Conservation (phyloP, 257 asterid genomes). For the Lavandula angustifolia region DNA sequence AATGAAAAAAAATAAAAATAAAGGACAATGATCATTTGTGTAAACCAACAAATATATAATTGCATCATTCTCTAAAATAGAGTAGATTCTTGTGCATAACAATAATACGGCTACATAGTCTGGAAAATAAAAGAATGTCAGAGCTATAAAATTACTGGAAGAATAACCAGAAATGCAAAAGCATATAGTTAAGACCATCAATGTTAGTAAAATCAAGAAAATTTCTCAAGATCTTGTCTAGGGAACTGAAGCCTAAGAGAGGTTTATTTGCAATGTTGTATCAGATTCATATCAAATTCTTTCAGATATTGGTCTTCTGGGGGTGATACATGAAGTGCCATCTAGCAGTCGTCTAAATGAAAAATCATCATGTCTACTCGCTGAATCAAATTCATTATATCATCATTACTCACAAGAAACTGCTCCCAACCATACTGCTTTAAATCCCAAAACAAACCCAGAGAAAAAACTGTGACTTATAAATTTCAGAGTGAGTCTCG, state of each 20-base stretch:
- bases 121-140: background rate
- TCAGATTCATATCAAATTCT: conserved; percentile 19
- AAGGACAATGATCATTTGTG: conserved; percentile 6
- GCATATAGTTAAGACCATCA: conserved; percentile 10
- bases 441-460: conserved; percentile 7
- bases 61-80: background rate
- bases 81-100: background rate
- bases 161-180: conserved; percentile 15
- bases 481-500: conserved; percentile 3
- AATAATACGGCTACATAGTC: conserved; percentile 3
- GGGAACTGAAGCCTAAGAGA: background rate
- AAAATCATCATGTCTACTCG: conserved; percentile 14
- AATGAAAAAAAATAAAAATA: background rate
- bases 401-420: conserved; percentile 8
- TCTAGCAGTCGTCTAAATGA: background rate
- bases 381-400: conserved; percentile 2
- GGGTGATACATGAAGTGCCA: background rate
- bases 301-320: conserved; percentile 1
- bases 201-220: conserved; percentile 10
- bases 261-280: conserved; percentile 17
- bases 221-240: background rate
- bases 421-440: conserved; percentile 20
- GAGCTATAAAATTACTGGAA: background rate
- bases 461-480: background rate
- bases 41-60: conserved; percentile 1